Evolutionary conservation across 1,284 basidiomycete species (phyloP), one percentile per base, ranked within the genome.

Genomic region (Volvariella surrecta): DNA sequence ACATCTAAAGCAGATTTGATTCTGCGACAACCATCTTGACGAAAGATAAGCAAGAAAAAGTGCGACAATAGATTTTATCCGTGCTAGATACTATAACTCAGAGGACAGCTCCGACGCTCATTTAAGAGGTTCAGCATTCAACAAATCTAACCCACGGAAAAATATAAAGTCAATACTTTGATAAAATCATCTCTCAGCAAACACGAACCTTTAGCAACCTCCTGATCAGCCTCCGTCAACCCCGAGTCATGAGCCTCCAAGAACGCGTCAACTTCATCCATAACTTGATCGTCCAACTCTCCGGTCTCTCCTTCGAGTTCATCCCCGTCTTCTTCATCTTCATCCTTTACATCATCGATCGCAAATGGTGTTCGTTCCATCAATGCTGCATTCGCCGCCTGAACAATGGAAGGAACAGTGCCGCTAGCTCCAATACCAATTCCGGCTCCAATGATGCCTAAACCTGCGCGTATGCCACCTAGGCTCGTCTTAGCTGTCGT

Each of bases 251-350:
- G 82, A 10, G 82, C 91, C 57, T 94, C 90, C 42, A 95, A 67
- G 73, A 94, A 94, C 2, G 90, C 91, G 58, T 95, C 90, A 43
- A 91, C 88, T 71, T 95, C 91, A 52, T 93, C 89, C 79, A 95
- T 78, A 40, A 94, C 85, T 43, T 75, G 77, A 55, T 91, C 89
- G 48, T 74, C 77, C 37, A 19, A 16, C 54, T 91, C 84, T 44
- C 73, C 75, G 40, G 63, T 67, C 15, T 60, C 74, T 22, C 67
- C 71, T 11, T 73, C 74, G n/a, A 76, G 73, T 6, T 82, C 83
- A 7, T 76, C 74, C 9, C 81, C 79, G 13, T 78, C 82, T 39
- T 81, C 78, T 17, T 82, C 84, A 37, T 89, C 84, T 11, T 83
- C 86, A 51, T 91, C 88, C 45, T 81, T 83, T 3, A 83, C 89